Conservation (phyloP, 495 filamentous ascomycete genomes). For the Xylaria palmicola region DNA sequence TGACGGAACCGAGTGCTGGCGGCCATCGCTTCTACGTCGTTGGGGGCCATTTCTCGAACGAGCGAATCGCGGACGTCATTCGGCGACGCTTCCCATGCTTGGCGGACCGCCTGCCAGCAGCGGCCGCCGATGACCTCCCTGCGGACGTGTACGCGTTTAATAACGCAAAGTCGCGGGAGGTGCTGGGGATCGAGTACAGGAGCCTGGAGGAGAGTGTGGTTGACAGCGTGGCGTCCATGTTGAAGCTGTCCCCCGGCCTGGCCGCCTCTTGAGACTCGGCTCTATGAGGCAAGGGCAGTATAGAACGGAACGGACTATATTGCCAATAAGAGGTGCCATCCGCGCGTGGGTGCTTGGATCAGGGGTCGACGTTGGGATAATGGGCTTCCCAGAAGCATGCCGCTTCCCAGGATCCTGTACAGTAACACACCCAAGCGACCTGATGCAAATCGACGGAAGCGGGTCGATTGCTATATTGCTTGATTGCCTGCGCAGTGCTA, state of each 20-base stretch:
- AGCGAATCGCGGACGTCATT: conserved; percentile 36
- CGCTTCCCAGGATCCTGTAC: background rate
- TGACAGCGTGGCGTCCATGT: conserved; percentile 39
- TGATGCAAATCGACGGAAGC: too few relatives aligned
- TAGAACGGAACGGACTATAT: background rate
- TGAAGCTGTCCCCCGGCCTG: conserved; percentile 13
- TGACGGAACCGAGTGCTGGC: conserved; percentile 38
- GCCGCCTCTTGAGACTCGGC: background rate
- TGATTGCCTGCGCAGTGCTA: too few relatives aligned
- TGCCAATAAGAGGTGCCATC: background rate
- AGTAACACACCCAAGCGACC: background rate
- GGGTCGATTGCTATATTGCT: background rate
- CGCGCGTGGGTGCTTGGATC: background rate
- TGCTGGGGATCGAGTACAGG: conserved; percentile 42
- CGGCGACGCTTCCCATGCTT: conserved; percentile 24
- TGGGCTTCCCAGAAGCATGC: background rate
- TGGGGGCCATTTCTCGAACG: conserved; percentile 42
- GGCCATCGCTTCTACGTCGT: conserved; percentile 47
- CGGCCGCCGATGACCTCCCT: conserved; percentile 36
- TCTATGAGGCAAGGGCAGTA: background rate
- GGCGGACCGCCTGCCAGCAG: conserved; percentile 26
- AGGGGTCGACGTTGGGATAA: background rate
- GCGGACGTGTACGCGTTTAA: conserved; percentile 39
- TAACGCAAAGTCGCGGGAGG: conserved; percentile 29
- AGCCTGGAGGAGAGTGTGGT: conserved; percentile 36